Evolutionary conservation across 2,329 filamentous ascomycete species (phyloP), one percentile per base, ranked within the genome.

Genomic region (Aspergillus candidus): DNA sequence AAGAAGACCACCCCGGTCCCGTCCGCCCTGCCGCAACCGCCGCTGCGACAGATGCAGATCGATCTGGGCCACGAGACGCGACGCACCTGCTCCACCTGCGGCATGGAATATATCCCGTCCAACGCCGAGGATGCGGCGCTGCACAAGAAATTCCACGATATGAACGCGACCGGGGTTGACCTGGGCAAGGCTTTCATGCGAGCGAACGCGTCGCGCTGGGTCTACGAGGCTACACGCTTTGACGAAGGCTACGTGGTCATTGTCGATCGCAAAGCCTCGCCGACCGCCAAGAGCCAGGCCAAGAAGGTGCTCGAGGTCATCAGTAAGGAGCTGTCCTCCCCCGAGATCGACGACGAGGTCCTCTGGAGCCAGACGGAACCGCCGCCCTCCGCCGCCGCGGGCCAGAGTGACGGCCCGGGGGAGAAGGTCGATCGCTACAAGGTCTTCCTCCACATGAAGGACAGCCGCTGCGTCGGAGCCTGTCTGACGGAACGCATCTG

Each of bases 51-150:
- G 57, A 79, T 79, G 70, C 77, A 80, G 53, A 72, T 83, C 47
- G 78, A 80, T 53, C 67, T 83, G 11, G 79, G 78, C 2, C 68
- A 71, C 32, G 72, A 77, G 34, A 65, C 75, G 32, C 72, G 76
- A 37, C 77, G 76, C 52, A 77, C 73, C 10, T 85, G 82, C 62
- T 67, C 69, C 32, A 69, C 67, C 3, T 85, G 82, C 54, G 77
- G 78, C 1, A 85, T 85, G 82, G 78, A 82, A 41, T 85, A 84
- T 53, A 73, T 80, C 30, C 76, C 79, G 4, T 82, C 80, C 0
- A 76, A 77, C 39, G 63, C 69, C 6, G 79, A 83, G 54, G 82
- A 85, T 53, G 68, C 72, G n/a, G 74, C 73, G 6, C 57, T 84
- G 42, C 82, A 85, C 57, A 76, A 76, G 51, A 80, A 79, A 50